Conservation (phyloP, 352 stramenopile species). For the Phytopythium vexans region DNA sequence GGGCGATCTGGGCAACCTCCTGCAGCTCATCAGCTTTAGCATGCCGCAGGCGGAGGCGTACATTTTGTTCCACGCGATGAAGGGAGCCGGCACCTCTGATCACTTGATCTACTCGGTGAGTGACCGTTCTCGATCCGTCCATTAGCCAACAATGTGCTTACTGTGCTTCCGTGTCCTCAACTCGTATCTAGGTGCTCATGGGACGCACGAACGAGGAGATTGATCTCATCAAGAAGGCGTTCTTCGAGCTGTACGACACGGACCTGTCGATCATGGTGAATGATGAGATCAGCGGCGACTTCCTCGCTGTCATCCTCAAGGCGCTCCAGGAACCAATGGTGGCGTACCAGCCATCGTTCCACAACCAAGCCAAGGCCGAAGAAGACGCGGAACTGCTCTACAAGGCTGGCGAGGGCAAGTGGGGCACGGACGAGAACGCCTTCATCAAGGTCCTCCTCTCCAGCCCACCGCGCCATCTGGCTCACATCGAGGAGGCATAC, state of each 20-base stretch:
- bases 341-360: conserved; percentile 42
- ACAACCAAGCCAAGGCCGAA: conserved; percentile 62
- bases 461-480: conserved; percentile 58
- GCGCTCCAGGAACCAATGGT: conserved; percentile 40
- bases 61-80: conserved; percentile 62
- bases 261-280: conserved; percentile 44
- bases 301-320: conserved; percentile 49
- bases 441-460: conserved; percentile 65
- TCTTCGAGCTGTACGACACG: conserved; percentile 51
- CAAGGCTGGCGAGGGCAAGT: conserved; percentile 77
- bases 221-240: conserved; percentile 44
- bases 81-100: conserved; percentile 50
- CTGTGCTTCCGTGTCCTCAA: not conserved
- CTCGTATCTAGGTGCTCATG: conserved; percentile 26
- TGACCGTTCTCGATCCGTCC: not conserved
- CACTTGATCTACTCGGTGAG: conserved; percentile 48
- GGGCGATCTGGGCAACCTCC: conserved; percentile 53
- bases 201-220: conserved; percentile 54
- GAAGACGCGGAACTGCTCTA: conserved; percentile 64
- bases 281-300: conserved; percentile 43
- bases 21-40: conserved; percentile 52
- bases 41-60: conserved; percentile 56
- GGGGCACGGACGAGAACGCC: conserved; percentile 63
- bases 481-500: conserved; percentile 56
- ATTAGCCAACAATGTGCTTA: not conserved